Evolutionary conservation across 2,329 filamentous ascomycete species (phyloP), one percentile per base, ranked within the genome.

Genomic region (Ophiostoma sp.): DNA sequence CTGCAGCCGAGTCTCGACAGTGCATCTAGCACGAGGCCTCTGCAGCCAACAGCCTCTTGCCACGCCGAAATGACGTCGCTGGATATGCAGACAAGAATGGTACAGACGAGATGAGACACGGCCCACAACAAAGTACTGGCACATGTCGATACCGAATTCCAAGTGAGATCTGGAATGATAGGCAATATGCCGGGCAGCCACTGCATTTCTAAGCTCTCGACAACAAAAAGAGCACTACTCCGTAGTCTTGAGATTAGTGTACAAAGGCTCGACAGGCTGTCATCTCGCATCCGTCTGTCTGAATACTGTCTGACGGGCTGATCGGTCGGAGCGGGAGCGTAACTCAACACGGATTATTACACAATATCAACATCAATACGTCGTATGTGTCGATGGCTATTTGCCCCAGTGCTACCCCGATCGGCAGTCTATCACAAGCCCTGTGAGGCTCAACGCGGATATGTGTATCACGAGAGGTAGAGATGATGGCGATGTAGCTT

Each of bases 371-470:
- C n/a, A 27, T 27, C 27, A 27, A 27, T 27, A n/a, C n/a, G n/a
- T n/a, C n/a, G n/a, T n/a, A 27, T 27, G 27, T 27, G 49, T 18
- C n/a, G 49, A 55, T 55, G 18, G 49, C 11, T n/a, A 55, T 55
- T 55, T 18, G 6, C 9, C 49, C n/a, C n/a, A 27, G 16, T 16
- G 7, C 8, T 18, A 27, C 49, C 49, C 49, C 18, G 49, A n/a
- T 36, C 49, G 49, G 49, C n/a, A 55, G n/a, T 52, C 9, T 1
- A 27, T 27, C 27, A 27, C 4, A 47, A 55, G n/a, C 49, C 49
- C 49, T 55, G 49, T 55, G 49, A 55, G 49, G 49, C 49, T 55
- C n/a, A 47, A 55, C 42, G 27, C n/a, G 49, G 49, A 55, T n/a
- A 18, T 55, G 8, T 27, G 27, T 27, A 27, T 27, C 27, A 27